phyloP scores from a whole-genome alignment of 2,329 filamentous ascomycete genomes.

The Pestalotiopsis sp. region DNA sequence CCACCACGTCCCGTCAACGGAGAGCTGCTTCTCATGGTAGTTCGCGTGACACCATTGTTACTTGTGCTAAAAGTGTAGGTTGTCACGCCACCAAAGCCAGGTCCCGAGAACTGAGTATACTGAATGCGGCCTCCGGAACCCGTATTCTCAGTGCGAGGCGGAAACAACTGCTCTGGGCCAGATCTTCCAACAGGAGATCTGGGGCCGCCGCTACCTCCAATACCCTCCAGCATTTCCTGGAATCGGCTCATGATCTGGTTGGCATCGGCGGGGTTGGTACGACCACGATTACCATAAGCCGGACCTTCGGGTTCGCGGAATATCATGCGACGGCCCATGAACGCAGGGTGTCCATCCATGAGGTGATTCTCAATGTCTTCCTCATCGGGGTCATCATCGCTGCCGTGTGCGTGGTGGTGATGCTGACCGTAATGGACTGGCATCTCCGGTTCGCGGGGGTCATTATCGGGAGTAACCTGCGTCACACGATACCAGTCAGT shows the following conservation, averaged over 20 bases:
- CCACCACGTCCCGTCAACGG: constrained; percentile 7
- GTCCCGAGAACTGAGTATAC: constrained; percentile 38
- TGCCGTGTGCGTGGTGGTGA: constrained; percentile 29
- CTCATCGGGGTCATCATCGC: constrained; percentile 61
- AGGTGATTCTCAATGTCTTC: constrained; percentile 59
- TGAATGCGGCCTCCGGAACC: constrained; percentile 24
- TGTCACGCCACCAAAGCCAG: constrained; percentile 40
- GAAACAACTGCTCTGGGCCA: constrained; percentile 27
- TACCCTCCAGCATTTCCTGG: constrained; percentile 34
- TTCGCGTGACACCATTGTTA: constrained; percentile 35
- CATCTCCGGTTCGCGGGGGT: constrained; percentile 56
- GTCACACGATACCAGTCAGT: background rate
- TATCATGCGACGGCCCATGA: constrained; percentile 42
- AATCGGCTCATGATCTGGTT: constrained; percentile 42
- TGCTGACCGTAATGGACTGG: constrained; percentile 27
- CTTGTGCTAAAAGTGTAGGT: constrained; percentile 51
- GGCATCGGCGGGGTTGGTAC: constrained; percentile 24
- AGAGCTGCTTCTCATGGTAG: constrained; percentile 6
- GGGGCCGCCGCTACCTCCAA: constrained; percentile 24
- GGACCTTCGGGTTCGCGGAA: constrained; percentile 25
- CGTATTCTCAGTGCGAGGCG: constrained; percentile 16
- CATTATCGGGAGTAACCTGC: constrained; percentile 59
- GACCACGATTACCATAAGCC: constrained; percentile 17
- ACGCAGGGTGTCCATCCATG: constrained; percentile 40
- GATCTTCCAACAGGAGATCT: constrained; percentile 24